These are phyloP conservation scores for Aspergillus viridinutans DNA, from an alignment of 2,329 filamentous ascomycete species.

Conservation along the genomic window DNA sequence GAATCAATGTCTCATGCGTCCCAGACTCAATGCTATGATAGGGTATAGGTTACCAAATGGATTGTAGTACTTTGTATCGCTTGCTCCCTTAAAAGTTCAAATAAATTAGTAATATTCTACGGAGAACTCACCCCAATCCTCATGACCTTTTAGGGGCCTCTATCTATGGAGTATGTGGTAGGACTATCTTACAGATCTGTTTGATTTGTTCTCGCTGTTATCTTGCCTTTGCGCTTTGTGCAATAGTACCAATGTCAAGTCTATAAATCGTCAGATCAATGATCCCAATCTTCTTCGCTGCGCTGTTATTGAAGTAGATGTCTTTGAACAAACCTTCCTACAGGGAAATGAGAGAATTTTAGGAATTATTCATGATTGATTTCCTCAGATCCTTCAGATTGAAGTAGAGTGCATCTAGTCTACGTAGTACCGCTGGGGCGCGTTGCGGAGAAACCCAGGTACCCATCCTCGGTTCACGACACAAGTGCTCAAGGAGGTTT, in stretches of 20 bases:
- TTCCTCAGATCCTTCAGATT: neutral
- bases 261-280: neutral
- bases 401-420: neutral
- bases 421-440: neutral
- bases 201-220: neutral
- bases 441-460: neutral
- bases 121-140: neutral
- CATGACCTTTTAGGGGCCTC: neutral
- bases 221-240: neutral
- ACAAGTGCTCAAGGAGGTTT: constrained; percentile 5
- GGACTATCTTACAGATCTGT: neutral
- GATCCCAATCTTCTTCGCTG: neutral
- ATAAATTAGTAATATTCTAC: too few relatives aligned
- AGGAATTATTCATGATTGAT: neutral
- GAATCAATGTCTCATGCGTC: neutral
- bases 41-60: neutral
- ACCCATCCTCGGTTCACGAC: constrained; percentile 13
- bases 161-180: neutral
- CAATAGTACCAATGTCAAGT: neutral
- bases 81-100: neutral
- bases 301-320: neutral
- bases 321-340: neutral
- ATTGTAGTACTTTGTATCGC: neutral
- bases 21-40: neutral
- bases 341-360: neutral